These are phyloP conservation scores for Iberis pinnata DNA, from an alignment of 345 rosid species.

Conservation along the genomic window DNA sequence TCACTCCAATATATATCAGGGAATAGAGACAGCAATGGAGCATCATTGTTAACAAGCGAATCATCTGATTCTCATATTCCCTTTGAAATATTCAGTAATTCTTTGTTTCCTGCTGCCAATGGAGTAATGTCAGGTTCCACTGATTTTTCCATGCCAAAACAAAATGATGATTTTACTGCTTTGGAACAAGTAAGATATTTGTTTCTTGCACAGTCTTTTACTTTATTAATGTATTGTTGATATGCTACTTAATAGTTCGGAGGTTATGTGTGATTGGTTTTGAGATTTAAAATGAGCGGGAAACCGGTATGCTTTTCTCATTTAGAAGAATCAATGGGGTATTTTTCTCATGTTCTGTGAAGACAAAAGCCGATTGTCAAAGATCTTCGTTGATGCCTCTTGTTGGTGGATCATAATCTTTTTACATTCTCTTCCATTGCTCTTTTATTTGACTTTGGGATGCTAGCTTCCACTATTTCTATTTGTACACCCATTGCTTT, in stretches of 20 bases:
- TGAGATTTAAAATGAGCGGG: neutral
- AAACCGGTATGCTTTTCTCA: neutral
- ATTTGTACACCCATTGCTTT: slow-evolving; percentile 2
- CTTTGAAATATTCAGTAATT: slow-evolving; percentile 28
- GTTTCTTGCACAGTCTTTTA: slow-evolving; percentile 2
- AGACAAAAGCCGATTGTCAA: slow-evolving; percentile 4
- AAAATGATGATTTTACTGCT: slow-evolving; percentile 79
- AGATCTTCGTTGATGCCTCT: slow-evolving; percentile 7
- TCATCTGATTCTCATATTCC: slow-evolving; percentile 31
- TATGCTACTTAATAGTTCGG: slow-evolving; percentile 11
- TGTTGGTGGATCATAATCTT: neutral
- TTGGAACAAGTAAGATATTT: slow-evolving; percentile 72
- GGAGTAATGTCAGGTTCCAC: slow-evolving; percentile 33
- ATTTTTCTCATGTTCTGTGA: slow-evolving; percentile 12
- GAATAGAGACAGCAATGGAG: slow-evolving; percentile 33
- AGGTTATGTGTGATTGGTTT: slow-evolving; percentile 14
- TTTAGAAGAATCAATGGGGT: slow-evolving; percentile 1
- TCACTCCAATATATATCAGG: slow-evolving; percentile 30
- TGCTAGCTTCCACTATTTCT: slow-evolving; percentile 7
- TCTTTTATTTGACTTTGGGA: neutral
- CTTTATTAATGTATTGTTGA: neutral
- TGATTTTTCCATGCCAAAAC: slow-evolving; percentile 49
- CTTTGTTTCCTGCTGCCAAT: slow-evolving; percentile 32
- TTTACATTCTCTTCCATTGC: neutral
- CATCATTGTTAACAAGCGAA: slow-evolving; percentile 27